Evolutionary conservation across 192 early-diverging fungal species (phyloP), one percentile per base, ranked within the genome.

Genomic region (Coemansia sp.): DNA sequence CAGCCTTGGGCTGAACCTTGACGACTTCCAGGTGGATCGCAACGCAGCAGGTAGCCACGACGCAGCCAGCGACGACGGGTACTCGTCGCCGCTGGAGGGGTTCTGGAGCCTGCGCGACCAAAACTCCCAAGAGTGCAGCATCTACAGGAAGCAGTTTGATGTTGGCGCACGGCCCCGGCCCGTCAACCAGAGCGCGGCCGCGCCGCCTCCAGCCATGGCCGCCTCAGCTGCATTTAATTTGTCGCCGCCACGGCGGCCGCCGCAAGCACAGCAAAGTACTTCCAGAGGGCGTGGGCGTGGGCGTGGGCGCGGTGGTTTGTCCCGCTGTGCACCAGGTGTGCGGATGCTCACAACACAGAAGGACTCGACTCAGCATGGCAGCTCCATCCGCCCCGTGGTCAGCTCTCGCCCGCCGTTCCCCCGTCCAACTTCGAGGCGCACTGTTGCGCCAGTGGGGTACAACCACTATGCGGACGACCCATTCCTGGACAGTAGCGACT

Each of bases 381-480:
- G 53, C 23, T 53, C 47, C 12, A 42, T 68, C 14, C 40, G 58
- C 5, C 65, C 64, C 8, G 52, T 44, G 6, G 12, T 21, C 2
- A 60, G 46, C 31, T 28, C 47, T 3, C 39, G 49, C 30, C 29
- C 44, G 26, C 19, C 46, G 9, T 8, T 23, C 41, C 41, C 14
- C n/a, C 22, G 20, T 21, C 10, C 22, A 21, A 25, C 41, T 8
- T n/a, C 29, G 7, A 30, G 46, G n/a, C 46, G 31, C 12, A 11
- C 8, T 10, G 14, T 12, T 30, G 42, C 49, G 38, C 47, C 55
- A 1, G 45, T 43, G 12, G 31, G 25, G 5, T 70, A 63, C 35
- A 77, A 77, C 49, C 48, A 77, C 53, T 77, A 77, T 30, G 68
- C 59, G 1, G 50, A 60, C 36, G 68, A 77, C 36, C 67, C 67